These are phyloP conservation scores for Diaporthe batatas DNA, from an alignment of 2,329 filamentous ascomycete species.

Conservation along the genomic window DNA sequence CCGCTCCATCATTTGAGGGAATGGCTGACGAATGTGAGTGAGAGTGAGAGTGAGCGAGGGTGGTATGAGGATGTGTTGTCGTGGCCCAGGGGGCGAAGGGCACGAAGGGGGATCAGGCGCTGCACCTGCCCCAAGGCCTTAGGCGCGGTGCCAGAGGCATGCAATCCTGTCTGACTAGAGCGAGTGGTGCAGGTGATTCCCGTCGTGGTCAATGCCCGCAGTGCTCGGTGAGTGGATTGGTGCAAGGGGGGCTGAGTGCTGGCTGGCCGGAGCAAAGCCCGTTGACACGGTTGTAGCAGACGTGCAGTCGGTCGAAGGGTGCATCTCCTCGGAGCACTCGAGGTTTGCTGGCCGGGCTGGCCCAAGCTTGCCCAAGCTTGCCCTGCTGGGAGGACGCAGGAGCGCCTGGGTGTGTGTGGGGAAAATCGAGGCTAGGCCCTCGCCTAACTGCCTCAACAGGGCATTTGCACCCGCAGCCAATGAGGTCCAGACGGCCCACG, in stretches of 20 bases:
- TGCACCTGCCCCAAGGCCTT: conserved; percentile 2
- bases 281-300: conserved; percentile 29
- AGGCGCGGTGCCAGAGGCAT: conserved; percentile 1
- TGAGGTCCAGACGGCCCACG: conserved; percentile 20
- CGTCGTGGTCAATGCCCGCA: conserved; percentile 16
- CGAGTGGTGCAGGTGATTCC: conserved; percentile 12
- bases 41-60: background rate
- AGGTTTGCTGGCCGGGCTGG: background rate
- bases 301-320: conserved; percentile 10
- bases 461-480: conserved; percentile 32
- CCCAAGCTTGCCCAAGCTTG: too few species aligned
- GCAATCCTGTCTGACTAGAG: conserved; percentile 26
- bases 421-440: conserved; percentile 32
- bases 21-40: background rate
- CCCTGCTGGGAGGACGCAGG: background rate
- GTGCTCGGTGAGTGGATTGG: conserved; percentile 29
- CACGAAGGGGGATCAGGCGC: conserved; percentile 6
- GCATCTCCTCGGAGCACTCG: conserved; percentile 37
- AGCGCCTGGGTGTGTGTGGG: conserved; percentile 19
- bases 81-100: conserved; percentile 5
- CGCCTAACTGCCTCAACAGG: conserved; percentile 21
- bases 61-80: conserved; percentile 19
- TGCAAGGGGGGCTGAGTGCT: conserved; percentile 6
- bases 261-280: conserved; percentile 28
- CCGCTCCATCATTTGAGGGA: background rate